Conservation (phyloP, 2,329 filamentous ascomycete species). For the Didymella keratinophila region DNA sequence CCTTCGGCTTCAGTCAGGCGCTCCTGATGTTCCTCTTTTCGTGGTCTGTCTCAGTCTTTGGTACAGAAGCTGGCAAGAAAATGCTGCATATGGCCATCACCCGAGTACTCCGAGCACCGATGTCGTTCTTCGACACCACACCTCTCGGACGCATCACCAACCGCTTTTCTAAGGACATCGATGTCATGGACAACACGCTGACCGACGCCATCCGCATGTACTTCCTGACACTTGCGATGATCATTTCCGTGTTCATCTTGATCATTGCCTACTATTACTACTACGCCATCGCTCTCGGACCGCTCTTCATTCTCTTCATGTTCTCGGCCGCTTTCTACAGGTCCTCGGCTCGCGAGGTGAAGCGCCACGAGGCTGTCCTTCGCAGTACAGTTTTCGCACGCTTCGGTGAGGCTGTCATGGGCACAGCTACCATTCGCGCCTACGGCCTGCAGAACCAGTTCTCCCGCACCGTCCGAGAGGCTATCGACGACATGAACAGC, state of each 20-base stretch:
- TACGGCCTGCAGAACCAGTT: slow-evolving; percentile 85
- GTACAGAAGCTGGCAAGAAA: slow-evolving; percentile 80
- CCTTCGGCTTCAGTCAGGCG: slow-evolving; percentile 35
- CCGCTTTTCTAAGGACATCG: slow-evolving; percentile 92
- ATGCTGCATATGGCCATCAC: slow-evolving; percentile 84
- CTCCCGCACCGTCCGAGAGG: slow-evolving; percentile 69
- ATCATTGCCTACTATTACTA: slow-evolving; percentile 97
- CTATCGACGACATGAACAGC: slow-evolving; percentile 90
- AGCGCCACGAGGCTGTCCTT: slow-evolving; percentile 89
- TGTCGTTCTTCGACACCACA: slow-evolving; percentile 97
- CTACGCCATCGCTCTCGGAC: slow-evolving; percentile 74
- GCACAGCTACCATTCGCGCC: slow-evolving; percentile 84
- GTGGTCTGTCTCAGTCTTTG: slow-evolving; percentile 76
- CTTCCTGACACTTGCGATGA: slow-evolving; percentile 75
- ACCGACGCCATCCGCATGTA: slow-evolving; percentile 93
- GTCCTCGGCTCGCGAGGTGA: slow-evolving; percentile 89
- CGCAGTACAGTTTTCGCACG: slow-evolving; percentile 88
- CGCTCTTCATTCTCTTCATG: slow-evolving; percentile 78
- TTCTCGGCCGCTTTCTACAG: slow-evolving; percentile 88
- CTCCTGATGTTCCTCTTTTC: slow-evolving; percentile 76
- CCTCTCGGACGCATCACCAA: slow-evolving; percentile 95
- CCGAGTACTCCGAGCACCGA: slow-evolving; percentile 72
- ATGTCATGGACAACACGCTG: slow-evolving; percentile 94
- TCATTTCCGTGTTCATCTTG: slow-evolving; percentile 74
- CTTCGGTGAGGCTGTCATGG: slow-evolving; percentile 87